Conservation (phyloP, 2,329 filamentous ascomycete species). For the Diaporthe capsici region DNA sequence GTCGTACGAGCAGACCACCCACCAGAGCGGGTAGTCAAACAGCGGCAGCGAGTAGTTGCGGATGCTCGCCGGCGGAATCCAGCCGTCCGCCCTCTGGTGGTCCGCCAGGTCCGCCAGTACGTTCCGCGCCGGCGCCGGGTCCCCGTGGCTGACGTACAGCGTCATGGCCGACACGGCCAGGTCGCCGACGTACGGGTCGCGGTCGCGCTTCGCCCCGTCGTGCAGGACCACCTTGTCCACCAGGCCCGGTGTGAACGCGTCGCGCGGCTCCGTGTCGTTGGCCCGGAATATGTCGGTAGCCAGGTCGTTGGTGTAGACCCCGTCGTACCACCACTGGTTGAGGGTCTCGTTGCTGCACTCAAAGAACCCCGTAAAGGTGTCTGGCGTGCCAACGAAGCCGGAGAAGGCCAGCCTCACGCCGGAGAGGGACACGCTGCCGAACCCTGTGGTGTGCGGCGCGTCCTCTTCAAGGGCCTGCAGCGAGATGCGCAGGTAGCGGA, state of each 20-base stretch:
- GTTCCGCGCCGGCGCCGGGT: constrained; percentile 57
- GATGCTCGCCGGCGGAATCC: constrained; percentile 68
- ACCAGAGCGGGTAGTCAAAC: constrained; percentile 68
- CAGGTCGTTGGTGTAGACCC: constrained; percentile 66
- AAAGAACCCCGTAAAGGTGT: constrained; percentile 66
- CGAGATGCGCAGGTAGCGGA: constrained; percentile 65
- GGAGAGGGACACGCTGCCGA: constrained; percentile 59
- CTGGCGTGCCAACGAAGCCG: constrained; percentile 61
- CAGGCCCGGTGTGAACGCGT: constrained; percentile 58
- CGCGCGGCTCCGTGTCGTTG: constrained; percentile 64
- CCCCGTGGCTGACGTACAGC: constrained; percentile 62
- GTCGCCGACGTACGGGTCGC: constrained; percentile 68
- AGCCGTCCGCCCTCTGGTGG: constrained; percentile 65
- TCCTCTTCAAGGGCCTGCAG: constrained; percentile 60
- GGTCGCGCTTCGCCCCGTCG: constrained; percentile 66
- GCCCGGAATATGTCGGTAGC: constrained; percentile 60
- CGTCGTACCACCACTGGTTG: constrained; percentile 68
- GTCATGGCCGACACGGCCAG: constrained; percentile 64
- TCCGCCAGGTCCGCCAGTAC: constrained; percentile 64
- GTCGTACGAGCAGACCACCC: constrained; percentile 64
- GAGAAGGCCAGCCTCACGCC: constrained; percentile 59
- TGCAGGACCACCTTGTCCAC: constrained; percentile 61
- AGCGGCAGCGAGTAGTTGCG: constrained; percentile 62
- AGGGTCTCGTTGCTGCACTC: constrained; percentile 64
- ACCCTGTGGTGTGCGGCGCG: constrained; percentile 58